These are phyloP conservation scores for Mortierella sp. DNA, from an alignment of 371 early-diverging fungal species.

Conservation along the genomic window DNA sequence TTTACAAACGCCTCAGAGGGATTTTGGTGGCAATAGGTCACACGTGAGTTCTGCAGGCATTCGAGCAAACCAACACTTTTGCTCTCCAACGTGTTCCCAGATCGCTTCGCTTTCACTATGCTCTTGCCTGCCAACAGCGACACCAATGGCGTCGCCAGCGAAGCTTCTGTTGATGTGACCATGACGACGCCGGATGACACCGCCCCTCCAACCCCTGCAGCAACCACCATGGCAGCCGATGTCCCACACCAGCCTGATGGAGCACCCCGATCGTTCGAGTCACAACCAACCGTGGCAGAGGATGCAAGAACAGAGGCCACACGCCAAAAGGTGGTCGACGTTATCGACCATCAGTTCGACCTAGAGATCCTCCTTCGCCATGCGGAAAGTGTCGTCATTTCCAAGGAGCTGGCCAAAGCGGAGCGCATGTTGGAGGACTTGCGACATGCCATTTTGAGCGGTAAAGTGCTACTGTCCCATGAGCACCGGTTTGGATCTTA, in stretches of 20 bases:
- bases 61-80: too few relatives aligned
- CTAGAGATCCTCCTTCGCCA: conserved; percentile 75
- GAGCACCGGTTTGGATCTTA: not conserved
- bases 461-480: conserved; percentile 33
- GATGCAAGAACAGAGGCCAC: conserved; percentile 58
- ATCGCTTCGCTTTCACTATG: conserved; percentile 13
- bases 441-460: conserved; percentile 63
- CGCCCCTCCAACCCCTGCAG: not conserved
- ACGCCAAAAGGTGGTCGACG: conserved; percentile 62
- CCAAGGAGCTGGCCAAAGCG: conserved; percentile 65
- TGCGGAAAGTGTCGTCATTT: conserved; percentile 67
- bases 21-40: not conserved
- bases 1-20: not conserved
- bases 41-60: not conserved
- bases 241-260: not conserved
- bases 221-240: not conserved
- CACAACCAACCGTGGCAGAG: not conserved
- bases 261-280: not conserved
- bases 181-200: conserved; percentile 25
- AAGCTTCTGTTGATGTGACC: conserved; percentile 12
- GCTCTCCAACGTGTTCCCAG: not conserved
- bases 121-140: conserved; percentile 21
- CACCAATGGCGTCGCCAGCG: conserved; percentile 6
- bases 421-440: conserved; percentile 64
- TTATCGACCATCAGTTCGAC: conserved; percentile 79